Conservation (phyloP, 805 yeast genomes). For the Candida germanica region DNA sequence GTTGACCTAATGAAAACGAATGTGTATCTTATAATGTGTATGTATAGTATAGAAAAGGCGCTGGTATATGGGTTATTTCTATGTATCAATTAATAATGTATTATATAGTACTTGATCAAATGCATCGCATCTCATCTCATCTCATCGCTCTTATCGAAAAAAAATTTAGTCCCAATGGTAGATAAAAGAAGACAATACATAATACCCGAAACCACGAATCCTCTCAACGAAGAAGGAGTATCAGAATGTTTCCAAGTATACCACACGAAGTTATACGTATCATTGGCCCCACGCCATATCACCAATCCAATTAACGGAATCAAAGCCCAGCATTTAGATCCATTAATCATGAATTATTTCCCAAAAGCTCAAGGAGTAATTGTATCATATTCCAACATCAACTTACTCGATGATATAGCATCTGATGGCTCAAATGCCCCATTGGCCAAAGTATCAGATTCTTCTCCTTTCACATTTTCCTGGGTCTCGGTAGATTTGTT, state of each 20-base stretch:
- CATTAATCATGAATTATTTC: constrained; percentile 80
- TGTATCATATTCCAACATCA: constrained; percentile 69
- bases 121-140: constrained; percentile 6
- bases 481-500: constrained; percentile 84
- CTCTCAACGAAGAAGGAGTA: constrained; percentile 41
- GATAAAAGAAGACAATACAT: constrained; percentile 5
- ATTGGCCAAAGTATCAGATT: constrained; percentile 67
- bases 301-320: constrained; percentile 74
- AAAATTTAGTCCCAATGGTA: constrained; percentile 1
- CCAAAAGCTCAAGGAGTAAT: constrained; percentile 77
- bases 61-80: no score
- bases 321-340: constrained; percentile 84
- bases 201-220: constrained; percentile 31
- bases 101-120: not conserved
- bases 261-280: constrained; percentile 65
- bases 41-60: no score
- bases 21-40: no score
- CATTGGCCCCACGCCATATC: constrained; percentile 81
- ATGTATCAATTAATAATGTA: no score
- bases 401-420: constrained; percentile 36
- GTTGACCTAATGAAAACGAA: constrained; percentile 14
- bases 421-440: constrained; percentile 22
- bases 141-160: constrained; percentile 5
- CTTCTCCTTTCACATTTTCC: constrained; percentile 81
- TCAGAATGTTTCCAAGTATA: constrained; percentile 70